Percentiles rank a stretch among this genome's conserved stretches.
Conservation (phyloP, 345 rosid species). For the Brassica cretica region DNA sequence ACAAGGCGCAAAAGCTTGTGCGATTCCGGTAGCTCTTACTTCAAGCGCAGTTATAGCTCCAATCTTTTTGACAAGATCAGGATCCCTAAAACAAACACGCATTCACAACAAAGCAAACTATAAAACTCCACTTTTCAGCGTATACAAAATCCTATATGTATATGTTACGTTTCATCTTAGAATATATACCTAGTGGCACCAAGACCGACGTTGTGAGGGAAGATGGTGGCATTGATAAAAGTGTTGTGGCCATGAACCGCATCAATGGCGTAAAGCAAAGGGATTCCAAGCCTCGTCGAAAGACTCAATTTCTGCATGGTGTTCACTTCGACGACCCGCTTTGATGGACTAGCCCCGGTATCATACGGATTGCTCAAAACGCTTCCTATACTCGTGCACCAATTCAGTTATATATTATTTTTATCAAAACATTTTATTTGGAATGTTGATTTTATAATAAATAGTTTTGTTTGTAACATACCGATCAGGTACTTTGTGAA, state of each 20-base stretch:
- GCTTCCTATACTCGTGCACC: slow-evolving; percentile 46
- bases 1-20: slow-evolving; percentile 82
- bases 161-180: neutral
- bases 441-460: neutral
- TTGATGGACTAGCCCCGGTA: slow-evolving; percentile 31
- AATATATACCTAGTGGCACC: slow-evolving; percentile 69
- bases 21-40: slow-evolving; percentile 84
- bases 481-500: slow-evolving; percentile 78
- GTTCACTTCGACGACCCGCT: slow-evolving; percentile 52
- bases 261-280: slow-evolving; percentile 79
- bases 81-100: slow-evolving; percentile 54
- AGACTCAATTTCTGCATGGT: slow-evolving; percentile 54
- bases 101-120: neutral
- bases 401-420: neutral
- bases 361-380: slow-evolving; percentile 52
- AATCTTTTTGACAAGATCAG: slow-evolving; percentile 69
- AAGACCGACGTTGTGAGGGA: slow-evolving; percentile 87
- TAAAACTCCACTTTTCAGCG: neutral
- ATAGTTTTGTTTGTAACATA: slow-evolving; percentile 21
- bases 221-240: slow-evolving; percentile 77
- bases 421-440: neutral
- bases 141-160: neutral
- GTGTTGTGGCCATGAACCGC: slow-evolving; percentile 83
- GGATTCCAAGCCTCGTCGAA: slow-evolving; percentile 77
- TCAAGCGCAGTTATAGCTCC: slow-evolving; percentile 94